Conservation (phyloP, 106 monocot genomes). For the Dioscorea zingiberensis region DNA sequence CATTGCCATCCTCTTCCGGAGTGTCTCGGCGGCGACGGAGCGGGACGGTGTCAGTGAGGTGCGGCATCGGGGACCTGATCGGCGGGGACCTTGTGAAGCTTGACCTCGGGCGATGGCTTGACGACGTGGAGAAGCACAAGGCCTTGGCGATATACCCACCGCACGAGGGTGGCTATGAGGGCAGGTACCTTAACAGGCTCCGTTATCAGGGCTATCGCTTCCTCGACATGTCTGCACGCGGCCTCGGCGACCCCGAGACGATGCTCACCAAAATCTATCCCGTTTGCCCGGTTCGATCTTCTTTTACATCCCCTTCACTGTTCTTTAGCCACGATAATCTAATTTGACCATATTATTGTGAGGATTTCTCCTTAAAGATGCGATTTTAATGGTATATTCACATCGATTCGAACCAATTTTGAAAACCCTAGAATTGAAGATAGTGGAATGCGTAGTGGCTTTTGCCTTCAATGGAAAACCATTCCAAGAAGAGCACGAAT, state of each 20-base stretch:
- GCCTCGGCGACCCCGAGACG: slow-evolving; percentile 85
- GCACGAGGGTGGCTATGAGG: slow-evolving; percentile 91
- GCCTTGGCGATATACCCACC: slow-evolving; percentile 77
- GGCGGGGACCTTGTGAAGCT: slow-evolving; percentile 78
- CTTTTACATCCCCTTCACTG: neutral
- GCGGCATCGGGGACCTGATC: slow-evolving; percentile 46
- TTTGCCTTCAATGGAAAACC: too few relatives aligned
- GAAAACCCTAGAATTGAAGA: too few relatives aligned
- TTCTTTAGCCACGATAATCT: neutral
- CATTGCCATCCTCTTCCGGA: neutral
- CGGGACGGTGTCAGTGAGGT: slow-evolving; percentile 9
- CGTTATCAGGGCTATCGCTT: slow-evolving; percentile 78
- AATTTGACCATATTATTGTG: too few relatives aligned
- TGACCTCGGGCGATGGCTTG: slow-evolving; percentile 79
- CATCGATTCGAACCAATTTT: too few relatives aligned
- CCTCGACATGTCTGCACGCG: slow-evolving; percentile 73
- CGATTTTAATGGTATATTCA: too few relatives aligned
- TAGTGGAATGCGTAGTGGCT: too few relatives aligned
- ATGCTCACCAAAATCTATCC: slow-evolving; percentile 87
- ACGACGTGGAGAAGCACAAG: slow-evolving; percentile 90
- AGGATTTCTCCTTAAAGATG: too few relatives aligned
- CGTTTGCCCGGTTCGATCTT: slow-evolving; percentile 61
- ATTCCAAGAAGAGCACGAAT: too few relatives aligned
- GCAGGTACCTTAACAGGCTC: slow-evolving; percentile 74
- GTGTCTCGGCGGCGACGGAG: neutral